These are phyloP conservation scores for Fusarium sp. DNA, from an alignment of 2,329 filamentous ascomycete genomes.

Conservation along the genomic window DNA sequence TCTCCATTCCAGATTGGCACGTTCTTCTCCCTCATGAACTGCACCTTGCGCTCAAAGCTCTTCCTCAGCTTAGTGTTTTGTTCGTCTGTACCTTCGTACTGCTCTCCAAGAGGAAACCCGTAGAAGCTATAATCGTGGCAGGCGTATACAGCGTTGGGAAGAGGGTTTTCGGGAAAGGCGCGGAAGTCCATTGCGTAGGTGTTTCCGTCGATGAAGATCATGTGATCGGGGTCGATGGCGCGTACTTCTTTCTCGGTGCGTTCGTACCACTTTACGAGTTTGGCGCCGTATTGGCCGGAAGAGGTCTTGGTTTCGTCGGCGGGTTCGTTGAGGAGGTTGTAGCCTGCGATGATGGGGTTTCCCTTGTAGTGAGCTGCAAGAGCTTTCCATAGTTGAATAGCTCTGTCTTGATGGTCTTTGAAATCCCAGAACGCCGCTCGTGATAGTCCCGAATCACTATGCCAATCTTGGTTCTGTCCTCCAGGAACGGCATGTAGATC, in stretches of 20 bases:
- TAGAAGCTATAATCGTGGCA: conserved; percentile 63
- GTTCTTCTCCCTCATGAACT: conserved; percentile 54
- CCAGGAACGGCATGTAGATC: conserved; percentile 58
- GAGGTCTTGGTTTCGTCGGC: conserved; percentile 43
- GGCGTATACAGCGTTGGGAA: conserved; percentile 62
- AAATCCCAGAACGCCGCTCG: conserved; percentile 58
- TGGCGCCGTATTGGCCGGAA: conserved; percentile 36
- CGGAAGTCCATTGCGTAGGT: conserved; percentile 64
- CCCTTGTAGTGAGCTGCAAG: conserved; percentile 54
- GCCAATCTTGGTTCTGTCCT: conserved; percentile 61
- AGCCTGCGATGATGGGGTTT: conserved; percentile 54
- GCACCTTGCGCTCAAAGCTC: conserved; percentile 54
- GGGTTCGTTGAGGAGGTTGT: conserved; percentile 51
- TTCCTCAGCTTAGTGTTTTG: conserved; percentile 54
- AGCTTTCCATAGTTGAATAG: conserved; percentile 55
- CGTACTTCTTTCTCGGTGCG: conserved; percentile 53
- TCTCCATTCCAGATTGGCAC: conserved; percentile 61
- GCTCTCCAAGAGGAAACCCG: conserved; percentile 57
- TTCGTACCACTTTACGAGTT: conserved; percentile 53
- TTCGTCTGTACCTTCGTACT: conserved; percentile 52
- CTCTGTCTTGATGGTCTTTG: conserved; percentile 57
- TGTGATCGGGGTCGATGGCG: conserved; percentile 57
- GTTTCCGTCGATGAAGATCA: conserved; percentile 62
- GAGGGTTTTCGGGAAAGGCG: conserved; percentile 51
- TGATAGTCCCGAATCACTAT: conserved; percentile 51